Conservation (phyloP, 2,329 filamentous ascomycete genomes). For the Apiospora marii region DNA sequence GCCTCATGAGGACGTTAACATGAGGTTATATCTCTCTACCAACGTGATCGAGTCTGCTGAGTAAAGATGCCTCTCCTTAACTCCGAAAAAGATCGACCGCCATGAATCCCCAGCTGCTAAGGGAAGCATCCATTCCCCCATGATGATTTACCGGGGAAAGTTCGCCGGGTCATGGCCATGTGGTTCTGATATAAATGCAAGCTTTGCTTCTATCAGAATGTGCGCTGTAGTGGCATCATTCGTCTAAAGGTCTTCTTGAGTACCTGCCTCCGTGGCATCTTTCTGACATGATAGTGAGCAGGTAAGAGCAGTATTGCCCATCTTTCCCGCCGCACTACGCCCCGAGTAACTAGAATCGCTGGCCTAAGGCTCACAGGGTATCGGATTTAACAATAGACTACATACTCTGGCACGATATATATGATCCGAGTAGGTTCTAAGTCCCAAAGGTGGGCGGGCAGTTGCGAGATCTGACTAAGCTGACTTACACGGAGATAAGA, state of each 20-base stretch:
- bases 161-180: not conserved
- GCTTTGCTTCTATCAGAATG: not conserved
- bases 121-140: not conserved
- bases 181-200: not conserved
- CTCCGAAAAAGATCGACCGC: slow-evolving; percentile 9
- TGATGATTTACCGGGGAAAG: not conserved
- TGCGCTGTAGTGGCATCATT: not conserved
- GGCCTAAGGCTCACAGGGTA: not conserved
- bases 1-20: not conserved
- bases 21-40: not conserved
- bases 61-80: not conserved
- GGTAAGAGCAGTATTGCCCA: not conserved
- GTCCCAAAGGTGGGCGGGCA: not conserved
- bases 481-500: slow-evolving; percentile 10
- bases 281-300: not conserved
- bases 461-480: slow-evolving; percentile 3
- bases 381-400: not conserved
- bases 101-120: not conserved
- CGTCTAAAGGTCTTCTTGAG: not conserved
- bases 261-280: not conserved
- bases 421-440: not conserved
- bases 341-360: not conserved
- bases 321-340: not conserved
- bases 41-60: not conserved
- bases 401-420: not conserved